Conservation (phyloP, 176 grass and related monocot species). For the Miscanthus lutarioriparius region DNA sequence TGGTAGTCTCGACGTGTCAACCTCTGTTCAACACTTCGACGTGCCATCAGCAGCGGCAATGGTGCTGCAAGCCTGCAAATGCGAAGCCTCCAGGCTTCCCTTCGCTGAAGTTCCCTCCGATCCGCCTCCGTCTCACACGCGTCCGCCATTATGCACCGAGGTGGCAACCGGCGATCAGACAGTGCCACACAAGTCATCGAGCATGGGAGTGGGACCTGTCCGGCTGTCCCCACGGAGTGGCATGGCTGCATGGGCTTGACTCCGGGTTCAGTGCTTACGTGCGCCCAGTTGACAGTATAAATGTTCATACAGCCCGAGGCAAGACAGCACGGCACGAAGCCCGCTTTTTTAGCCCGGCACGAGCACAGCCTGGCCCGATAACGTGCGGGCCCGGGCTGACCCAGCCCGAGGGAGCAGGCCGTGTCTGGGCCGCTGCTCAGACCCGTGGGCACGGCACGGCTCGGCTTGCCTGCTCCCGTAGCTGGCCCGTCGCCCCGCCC, state of each 20-base stretch:
- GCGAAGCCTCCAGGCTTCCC: background rate
- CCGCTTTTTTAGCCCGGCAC: too few relatives aligned
- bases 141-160: background rate
- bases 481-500: too few relatives aligned
- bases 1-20: background rate
- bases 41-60: conserved; percentile 4
- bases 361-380: too few relatives aligned
- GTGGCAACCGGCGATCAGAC: background rate
- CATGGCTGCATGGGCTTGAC: conserved; percentile 39
- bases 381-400: too few relatives aligned
- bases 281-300: too few relatives aligned
- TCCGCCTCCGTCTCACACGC: conserved; percentile 17
- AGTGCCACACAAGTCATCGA: conserved; percentile 4
- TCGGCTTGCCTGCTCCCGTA: too few relatives aligned
- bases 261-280: conserved; percentile 14
- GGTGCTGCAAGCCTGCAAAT: background rate
- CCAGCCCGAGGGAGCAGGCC: too few relatives aligned
- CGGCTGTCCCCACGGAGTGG: background rate
- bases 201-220: background rate
- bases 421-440: too few relatives aligned
- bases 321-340: too few relatives aligned
- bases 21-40: conserved; percentile 25
- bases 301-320: too few relatives aligned
- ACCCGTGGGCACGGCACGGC: too few relatives aligned
- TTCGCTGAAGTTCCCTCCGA: background rate